phyloP scores from a whole-genome alignment of 805 yeast genomes.

The Candida saitoana region DNA sequence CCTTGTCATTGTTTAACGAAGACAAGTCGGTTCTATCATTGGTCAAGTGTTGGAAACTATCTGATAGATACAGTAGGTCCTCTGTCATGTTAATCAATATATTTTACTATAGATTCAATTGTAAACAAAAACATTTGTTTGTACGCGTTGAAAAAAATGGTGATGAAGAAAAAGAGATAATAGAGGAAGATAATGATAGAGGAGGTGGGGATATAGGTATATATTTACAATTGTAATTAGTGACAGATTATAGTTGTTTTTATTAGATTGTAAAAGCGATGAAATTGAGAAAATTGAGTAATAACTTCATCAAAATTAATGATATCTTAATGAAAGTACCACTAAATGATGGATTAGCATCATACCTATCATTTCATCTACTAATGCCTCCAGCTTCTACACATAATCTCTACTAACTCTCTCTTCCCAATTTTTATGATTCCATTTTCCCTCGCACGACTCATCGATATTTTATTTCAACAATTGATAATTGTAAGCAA shows the following conservation, averaged over 20 bases:
- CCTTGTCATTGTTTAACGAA: slow-evolving; percentile 2
- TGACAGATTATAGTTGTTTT: not conserved
- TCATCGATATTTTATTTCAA: not conserved
- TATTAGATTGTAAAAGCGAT: too few species aligned
- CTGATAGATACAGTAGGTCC: not conserved
- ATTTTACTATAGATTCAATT: not conserved
- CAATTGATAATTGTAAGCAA: too few species aligned
- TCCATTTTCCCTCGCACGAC: not conserved
- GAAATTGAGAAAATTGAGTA: too few species aligned
- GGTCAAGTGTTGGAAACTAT: slow-evolving; percentile 1
- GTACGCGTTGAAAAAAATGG: not conserved
- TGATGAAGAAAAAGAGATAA: not conserved
- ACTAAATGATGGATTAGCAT: not conserved
- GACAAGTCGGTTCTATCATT: not conserved
- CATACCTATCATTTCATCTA: not conserved
- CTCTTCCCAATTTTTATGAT: not conserved
- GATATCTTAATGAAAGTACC: not conserved
- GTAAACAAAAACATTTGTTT: not conserved
- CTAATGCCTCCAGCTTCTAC: not conserved
- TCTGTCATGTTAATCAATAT: too few species aligned
- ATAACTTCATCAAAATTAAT: too few species aligned
- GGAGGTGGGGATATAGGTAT: too few species aligned
- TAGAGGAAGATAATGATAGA: too few species aligned
- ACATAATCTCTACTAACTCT: not conserved
- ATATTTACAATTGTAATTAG: too few species aligned